A percentile compares a stretch with the other conserved stretches of the same genome.
Evolutionary conservation across 306 rosid genomes (phyloP).

Genomic region (Acacia crassicarpa): DNA sequence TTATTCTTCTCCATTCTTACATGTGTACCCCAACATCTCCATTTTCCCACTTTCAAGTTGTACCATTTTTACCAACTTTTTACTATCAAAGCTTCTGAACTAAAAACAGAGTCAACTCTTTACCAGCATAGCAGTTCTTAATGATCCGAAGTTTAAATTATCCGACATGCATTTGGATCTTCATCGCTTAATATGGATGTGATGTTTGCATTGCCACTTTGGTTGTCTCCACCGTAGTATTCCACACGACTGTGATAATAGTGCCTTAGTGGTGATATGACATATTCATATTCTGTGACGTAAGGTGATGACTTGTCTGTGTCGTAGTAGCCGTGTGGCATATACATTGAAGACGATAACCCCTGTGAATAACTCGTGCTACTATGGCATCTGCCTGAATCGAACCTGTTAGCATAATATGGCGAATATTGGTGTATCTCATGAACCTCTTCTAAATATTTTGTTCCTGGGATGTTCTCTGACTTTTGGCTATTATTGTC

Average conservation of each 20-base stretch:
- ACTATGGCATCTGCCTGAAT: constrained; percentile 37
- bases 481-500: constrained; percentile 32
- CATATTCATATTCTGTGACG: constrained; percentile 63
- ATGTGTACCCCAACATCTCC: constrained; percentile 22
- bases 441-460: constrained; percentile 48
- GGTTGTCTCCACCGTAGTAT: constrained; percentile 49
- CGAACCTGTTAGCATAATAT: constrained; percentile 41
- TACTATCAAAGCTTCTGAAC: constrained; percentile 22
- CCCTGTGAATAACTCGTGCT: constrained; percentile 39
- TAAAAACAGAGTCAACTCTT: neutral
- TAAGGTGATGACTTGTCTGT: constrained; percentile 58
- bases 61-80: constrained; percentile 6
- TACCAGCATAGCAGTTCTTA: neutral
- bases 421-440: constrained; percentile 48
- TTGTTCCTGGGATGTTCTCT: constrained; percentile 32
- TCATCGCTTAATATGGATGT: constrained; percentile 85
- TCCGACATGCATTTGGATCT: constrained; percentile 88
- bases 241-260: constrained; percentile 46
- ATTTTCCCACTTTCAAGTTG: constrained; percentile 13
- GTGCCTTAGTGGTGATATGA: constrained; percentile 52
- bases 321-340: constrained; percentile 72
- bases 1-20: constrained; percentile 38
- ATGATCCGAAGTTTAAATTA: constrained; percentile 48
- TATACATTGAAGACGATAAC: constrained; percentile 36
- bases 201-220: constrained; percentile 46